Base-by-base conservation (phyloP, 306 rosid genomes). In the Citrullus colocynthis region DNA sequence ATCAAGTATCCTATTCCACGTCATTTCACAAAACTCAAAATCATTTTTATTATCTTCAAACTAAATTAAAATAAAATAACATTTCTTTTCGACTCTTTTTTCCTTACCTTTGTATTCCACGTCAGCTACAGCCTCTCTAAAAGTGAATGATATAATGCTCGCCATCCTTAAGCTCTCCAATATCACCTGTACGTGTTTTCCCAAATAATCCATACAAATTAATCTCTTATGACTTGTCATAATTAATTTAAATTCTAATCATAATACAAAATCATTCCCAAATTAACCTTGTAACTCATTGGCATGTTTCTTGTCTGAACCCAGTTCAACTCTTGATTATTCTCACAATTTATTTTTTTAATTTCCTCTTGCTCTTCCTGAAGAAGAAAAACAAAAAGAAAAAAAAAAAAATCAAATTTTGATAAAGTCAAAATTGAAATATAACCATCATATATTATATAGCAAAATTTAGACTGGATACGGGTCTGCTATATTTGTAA, bases 101-200 rank as follows among this genome's bases (percentile, higher is more conserved):
- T 3, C 2, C 11, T 44, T 85, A 92, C 98, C 98, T 76, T 92
- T 92, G 77, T 90, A 95, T 73, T 92, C 95, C 55, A 95, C 98
- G 79, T 95, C 98, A 78, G 84, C 85, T 55, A 92, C 93, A 56
- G 98, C 98, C 82, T 95, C 98, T 77, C 98, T 88, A 83, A 90
- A 95, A 51, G 90, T 83, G 84, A 90, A 95, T 36, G 98, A 92
- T 81, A 95, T 95, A 63, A 95, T 84, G 85, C 95, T 95, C 42
- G 97, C 89, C 92, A 95, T 83, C 86, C 98, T 90, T 87, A 95
- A 87, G 81, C 91, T 92, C 83, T 95, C 98, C 18, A 95, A 63
- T 7, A 88, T 89, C 57, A 95, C 96, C 98, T 93, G 3, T 24
- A 24, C 28, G 28, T 21, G 21, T 69, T 45, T 2, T 9, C 13